A percentile compares a stretch with the other conserved stretches of the same genome.
Evolutionary conservation across 257 asterid genomes (phyloP).

Genomic region (Catharanthus roseus): DNA sequence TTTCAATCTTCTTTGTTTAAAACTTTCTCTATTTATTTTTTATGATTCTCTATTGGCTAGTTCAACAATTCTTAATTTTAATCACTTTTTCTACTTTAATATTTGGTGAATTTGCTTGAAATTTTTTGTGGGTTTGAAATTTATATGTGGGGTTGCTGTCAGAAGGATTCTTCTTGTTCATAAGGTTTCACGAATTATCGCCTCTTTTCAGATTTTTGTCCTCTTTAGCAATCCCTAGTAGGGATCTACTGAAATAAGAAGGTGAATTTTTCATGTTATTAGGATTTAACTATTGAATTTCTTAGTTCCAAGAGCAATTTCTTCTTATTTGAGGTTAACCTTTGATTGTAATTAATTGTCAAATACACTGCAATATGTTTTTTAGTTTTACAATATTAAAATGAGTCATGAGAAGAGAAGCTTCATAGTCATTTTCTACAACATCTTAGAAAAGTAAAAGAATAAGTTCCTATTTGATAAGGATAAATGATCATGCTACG

Average conservation of each 20-base stretch:
- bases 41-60: too few species aligned
- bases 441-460: background rate
- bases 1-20: too few species aligned
- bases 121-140: too few species aligned
- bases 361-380: background rate
- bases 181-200: slow-evolving; percentile 37
- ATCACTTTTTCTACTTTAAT: too few species aligned
- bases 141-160: too few species aligned
- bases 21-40: too few species aligned
- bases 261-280: background rate
- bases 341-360: background rate
- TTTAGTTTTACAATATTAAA: background rate
- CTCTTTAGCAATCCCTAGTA: background rate
- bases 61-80: too few species aligned
- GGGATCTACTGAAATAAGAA: slow-evolving; percentile 10
- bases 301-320: background rate
- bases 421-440: too few species aligned
- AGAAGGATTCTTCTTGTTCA: slow-evolving; percentile 46
- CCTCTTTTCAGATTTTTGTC: background rate
- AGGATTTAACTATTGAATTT: background rate
- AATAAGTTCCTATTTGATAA: background rate
- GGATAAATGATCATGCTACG: background rate
- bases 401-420: background rate
- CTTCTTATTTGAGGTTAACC: background rate
- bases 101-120: too few species aligned